phyloP scores from a whole-genome alignment of 1,284 basidiomycete genomes.

The Tilletia caries region DNA sequence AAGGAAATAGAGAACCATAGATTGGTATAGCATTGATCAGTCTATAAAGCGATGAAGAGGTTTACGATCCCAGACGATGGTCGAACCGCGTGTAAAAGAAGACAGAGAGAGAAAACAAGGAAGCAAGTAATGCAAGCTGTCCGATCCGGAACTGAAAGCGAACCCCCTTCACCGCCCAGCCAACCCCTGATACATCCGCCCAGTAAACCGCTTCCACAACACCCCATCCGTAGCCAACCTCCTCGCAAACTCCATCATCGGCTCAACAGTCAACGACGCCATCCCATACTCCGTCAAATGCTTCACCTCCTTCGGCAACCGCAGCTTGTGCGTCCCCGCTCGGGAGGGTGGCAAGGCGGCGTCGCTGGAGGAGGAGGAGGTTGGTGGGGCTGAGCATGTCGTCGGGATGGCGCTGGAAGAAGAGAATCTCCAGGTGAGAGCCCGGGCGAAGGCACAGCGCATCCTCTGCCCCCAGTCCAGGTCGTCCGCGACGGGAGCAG shows the following conservation, averaged over 20 bases:
- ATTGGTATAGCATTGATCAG: too few species aligned
- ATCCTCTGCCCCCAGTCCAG: not conserved
- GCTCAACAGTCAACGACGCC: constrained; percentile 71
- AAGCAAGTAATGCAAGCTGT: not conserved
- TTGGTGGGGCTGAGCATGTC: not conserved
- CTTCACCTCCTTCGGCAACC: constrained; percentile 52
- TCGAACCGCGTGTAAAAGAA: too few species aligned
- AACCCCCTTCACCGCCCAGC: too few species aligned
- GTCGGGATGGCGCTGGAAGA: not conserved
- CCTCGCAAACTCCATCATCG: constrained; percentile 71
- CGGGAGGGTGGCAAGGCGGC: too few species aligned
- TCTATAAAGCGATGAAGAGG: too few species aligned
- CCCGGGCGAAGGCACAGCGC: not conserved
- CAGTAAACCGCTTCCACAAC: constrained; percentile 66
- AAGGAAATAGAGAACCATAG: too few species aligned
- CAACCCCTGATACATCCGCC: constrained; percentile 63
- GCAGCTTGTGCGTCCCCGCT: constrained; percentile 11
- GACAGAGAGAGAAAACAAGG: not conserved
- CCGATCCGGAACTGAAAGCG: not conserved
- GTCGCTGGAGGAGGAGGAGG: not conserved
- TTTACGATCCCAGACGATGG: too few species aligned
- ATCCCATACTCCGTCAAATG: constrained; percentile 69
- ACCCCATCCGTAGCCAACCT: constrained; percentile 63
- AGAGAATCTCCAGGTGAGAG: not conserved
- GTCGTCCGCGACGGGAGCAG: not conserved